Evolutionary conservation across 116 monocot genomes (phyloP).

Genomic region (Trichopus zeylanicus): DNA sequence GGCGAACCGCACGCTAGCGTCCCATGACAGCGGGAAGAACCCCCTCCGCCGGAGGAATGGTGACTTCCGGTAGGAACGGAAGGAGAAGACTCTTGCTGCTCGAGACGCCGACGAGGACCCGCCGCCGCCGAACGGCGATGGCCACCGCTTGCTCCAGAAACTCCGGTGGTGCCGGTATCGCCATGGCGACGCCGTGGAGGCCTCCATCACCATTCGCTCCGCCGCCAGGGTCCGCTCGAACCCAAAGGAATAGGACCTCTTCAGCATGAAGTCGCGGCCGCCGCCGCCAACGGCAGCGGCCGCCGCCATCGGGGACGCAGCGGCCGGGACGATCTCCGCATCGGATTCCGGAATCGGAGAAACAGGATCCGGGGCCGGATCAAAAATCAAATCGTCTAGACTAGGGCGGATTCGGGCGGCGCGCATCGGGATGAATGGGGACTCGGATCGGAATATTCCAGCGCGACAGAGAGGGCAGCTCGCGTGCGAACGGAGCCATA

Average conservation of each 20-base stretch:
- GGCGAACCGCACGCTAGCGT: constrained; percentile 14
- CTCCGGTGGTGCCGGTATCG: constrained; percentile 33
- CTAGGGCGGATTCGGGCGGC: constrained; percentile 76
- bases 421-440: constrained; percentile 67
- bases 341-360: constrained; percentile 11
- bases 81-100: constrained; percentile 58
- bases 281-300: neutral
- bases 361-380: constrained; percentile 9
- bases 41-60: constrained; percentile 42
- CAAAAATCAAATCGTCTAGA: constrained; percentile 64
- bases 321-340: constrained; percentile 19
- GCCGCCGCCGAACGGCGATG: constrained; percentile 62
- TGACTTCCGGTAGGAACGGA: constrained; percentile 54
- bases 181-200: constrained; percentile 62
- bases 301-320: constrained; percentile 10
- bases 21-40: constrained; percentile 55
- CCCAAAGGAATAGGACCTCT: constrained; percentile 89
- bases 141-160: constrained; percentile 96
- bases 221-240: constrained; percentile 58
- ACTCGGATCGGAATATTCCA: constrained; percentile 31
- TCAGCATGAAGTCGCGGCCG: constrained; percentile 43
- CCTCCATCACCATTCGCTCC: constrained; percentile 36
- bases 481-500: constrained; percentile 88
- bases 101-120: constrained; percentile 22
- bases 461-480: constrained; percentile 93